These are phyloP conservation scores for Stephanodiscus minutulus DNA, from an alignment of 108 stramenopile species.

Conservation along the genomic window DNA sequence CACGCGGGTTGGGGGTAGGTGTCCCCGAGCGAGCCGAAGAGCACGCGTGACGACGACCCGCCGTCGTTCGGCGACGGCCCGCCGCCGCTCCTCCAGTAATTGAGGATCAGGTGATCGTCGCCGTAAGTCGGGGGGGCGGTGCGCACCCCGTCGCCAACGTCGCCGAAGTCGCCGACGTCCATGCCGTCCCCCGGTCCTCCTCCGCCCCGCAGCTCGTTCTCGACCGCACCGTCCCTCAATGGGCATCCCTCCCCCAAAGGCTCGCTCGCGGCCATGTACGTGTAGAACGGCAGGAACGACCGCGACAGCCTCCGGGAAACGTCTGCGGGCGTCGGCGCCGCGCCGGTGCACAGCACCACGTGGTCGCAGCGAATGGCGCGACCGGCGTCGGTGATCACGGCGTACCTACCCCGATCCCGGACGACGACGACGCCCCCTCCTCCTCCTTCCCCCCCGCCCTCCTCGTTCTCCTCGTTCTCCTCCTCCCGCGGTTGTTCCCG, in stretches of 20 bases:
- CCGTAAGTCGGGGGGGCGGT: conserved; percentile 30
- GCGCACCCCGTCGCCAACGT: not conserved
- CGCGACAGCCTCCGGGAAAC: conserved; percentile 23
- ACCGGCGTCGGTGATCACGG: conserved; percentile 23
- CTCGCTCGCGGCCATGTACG: conserved; percentile 44
- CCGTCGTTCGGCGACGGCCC: conserved; percentile 14
- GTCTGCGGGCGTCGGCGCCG: conserved; percentile 2
- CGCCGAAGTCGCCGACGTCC: not conserved
- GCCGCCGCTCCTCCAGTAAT: conserved; percentile 36
- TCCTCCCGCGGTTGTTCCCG: not conserved
- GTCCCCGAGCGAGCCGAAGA: conserved; percentile 44
- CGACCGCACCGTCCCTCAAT: conserved; percentile 10
- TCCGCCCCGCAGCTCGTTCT: not conserved
- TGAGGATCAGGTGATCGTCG: conserved; percentile 42
- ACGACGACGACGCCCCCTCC: no score
- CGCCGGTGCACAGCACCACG: conserved; percentile 46
- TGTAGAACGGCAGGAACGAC: conserved; percentile 41
- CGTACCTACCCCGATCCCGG: conserved; percentile 20
- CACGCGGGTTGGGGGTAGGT: conserved; percentile 20
- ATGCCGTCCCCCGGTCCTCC: not conserved
- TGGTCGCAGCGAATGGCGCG: conserved; percentile 31
- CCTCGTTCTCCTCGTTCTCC: not conserved
- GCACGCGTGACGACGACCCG: conserved; percentile 14
- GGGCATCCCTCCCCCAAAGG: conserved; percentile 28
- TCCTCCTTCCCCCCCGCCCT: not conserved